Conservation (phyloP, 2,329 filamentous ascomycete genomes). For the Macrophomina phaseolina region DNA sequence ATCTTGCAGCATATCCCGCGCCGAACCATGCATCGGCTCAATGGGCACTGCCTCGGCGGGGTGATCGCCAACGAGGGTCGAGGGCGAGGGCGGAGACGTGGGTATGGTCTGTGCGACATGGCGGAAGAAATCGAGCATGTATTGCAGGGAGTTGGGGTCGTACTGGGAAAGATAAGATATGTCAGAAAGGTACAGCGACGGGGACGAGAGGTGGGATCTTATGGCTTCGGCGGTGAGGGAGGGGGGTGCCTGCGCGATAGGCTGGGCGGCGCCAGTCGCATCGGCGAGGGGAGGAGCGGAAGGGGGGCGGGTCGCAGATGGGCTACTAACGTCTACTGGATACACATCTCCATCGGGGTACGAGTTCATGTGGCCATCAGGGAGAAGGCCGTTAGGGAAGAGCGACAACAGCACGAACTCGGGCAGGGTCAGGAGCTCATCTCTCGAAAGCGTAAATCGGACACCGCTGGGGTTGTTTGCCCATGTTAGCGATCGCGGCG, state of each 20-base stretch:
- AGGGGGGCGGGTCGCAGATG: background rate
- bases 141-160: constrained; percentile 92
- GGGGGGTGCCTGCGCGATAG: constrained; percentile 39
- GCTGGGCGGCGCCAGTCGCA: constrained; percentile 28
- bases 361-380: constrained; percentile 92
- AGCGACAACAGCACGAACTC: constrained; percentile 98
- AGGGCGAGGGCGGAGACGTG: constrained; percentile 69
- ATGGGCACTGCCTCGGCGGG: constrained; percentile 64
- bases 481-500: constrained; percentile 30
- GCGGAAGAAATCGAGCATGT: constrained; percentile 99
- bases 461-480: constrained; percentile 69
- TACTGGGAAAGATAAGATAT: constrained; percentile 71
- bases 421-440: constrained; percentile 92
- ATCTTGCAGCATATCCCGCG: constrained; percentile 80
- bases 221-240: constrained; percentile 43
- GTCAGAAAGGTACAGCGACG: constrained; percentile 62
- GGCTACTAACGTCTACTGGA: constrained; percentile 85
- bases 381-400: constrained; percentile 97
- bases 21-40: constrained; percentile 73
- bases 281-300: constrained; percentile 36
- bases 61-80: constrained; percentile 47
- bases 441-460: constrained; percentile 89
- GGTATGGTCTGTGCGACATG: constrained; percentile 96
- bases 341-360: constrained; percentile 94
- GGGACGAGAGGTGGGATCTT: constrained; percentile 48